These are phyloP conservation scores for Acer saccharum DNA, from an alignment of 345 rosid genomes.

Conservation along the genomic window DNA sequence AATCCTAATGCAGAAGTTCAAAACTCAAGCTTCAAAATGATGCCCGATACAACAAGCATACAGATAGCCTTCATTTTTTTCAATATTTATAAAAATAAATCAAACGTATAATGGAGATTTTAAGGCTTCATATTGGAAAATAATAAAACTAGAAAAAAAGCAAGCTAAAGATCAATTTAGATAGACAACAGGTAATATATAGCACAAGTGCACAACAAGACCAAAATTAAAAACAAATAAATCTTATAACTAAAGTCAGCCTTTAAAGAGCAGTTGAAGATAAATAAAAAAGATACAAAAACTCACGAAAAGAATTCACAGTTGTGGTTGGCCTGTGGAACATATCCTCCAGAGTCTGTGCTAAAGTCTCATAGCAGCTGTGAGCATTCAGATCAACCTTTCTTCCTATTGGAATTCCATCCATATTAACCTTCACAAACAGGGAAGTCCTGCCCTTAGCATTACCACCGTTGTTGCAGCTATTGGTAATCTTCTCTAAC, in stretches of 20 bases:
- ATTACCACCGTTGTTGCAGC: constrained; percentile 26
- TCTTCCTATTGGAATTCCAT: constrained; percentile 92
- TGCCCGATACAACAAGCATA: neutral
- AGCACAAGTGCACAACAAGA: neutral
- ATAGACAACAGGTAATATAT: neutral
- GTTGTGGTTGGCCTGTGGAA: constrained; percentile 49
- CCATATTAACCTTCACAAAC: constrained; percentile 93
- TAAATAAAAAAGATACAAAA: constrained; percentile 14
- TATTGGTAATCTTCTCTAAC: constrained; percentile 31
- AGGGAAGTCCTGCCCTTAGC: constrained; percentile 46
- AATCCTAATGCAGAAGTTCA: neutral
- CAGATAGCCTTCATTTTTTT: neutral
- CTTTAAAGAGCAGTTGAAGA: constrained; percentile 12
- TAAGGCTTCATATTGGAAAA: neutral
- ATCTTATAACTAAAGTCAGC: neutral
- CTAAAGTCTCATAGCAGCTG: constrained; percentile 70
- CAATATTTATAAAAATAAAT: neutral
- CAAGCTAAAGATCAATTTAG: neutral
- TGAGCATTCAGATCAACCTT: constrained; percentile 78
- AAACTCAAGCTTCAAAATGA: neutral
- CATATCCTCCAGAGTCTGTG: constrained; percentile 71
- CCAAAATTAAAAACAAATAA: neutral
- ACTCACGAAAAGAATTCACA: constrained; percentile 38
- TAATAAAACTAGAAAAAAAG: neutral
- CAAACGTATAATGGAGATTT: neutral